A percentile compares a stretch with the other conserved stretches of the same genome.
phyloP scores from a whole-genome alignment of 192 early-diverging fungal genomes.

The Phycomyces blakesleeanus region DNA sequence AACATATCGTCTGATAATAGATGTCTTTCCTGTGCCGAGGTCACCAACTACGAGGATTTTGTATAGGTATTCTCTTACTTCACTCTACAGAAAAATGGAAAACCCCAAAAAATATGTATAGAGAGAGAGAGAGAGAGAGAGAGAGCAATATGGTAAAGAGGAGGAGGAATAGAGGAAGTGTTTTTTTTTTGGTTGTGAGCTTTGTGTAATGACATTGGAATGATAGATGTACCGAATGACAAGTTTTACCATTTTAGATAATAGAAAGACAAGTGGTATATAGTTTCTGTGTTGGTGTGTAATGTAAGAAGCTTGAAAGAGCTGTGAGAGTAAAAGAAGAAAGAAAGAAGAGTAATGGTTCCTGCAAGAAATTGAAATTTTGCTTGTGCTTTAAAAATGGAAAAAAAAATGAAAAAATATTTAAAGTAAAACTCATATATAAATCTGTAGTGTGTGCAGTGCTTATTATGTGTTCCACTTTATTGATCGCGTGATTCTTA shows the following conservation, averaged over 20 bases:
- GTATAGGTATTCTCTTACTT: constrained; percentile 53
- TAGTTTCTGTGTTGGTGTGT: no score
- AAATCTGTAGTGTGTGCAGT: not conserved
- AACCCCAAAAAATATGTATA: not conserved
- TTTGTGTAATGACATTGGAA: no score
- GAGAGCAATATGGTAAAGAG: no score
- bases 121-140: not conserved
- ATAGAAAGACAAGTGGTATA: no score
- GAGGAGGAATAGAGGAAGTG: no score
- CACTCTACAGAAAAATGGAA: constrained; percentile 1
- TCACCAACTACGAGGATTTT: constrained; percentile 63
- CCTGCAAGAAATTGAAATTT: no score
- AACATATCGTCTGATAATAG: constrained; percentile 59
- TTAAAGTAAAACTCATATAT: not conserved
- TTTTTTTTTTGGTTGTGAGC: no score
- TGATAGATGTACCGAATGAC: no score
- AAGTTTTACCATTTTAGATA: no score
- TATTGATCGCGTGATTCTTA: no score
- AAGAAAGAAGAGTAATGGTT: not conserved
- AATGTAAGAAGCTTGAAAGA: no score
- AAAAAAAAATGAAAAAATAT: not conserved
- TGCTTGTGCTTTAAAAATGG: not conserved
- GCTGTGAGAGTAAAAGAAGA: no score
- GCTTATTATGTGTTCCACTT: not conserved
- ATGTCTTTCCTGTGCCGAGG: constrained; percentile 56